Percentiles rank a stretch among this genome's conserved stretches.
phyloP scores from a whole-genome alignment of 1,139 yeast species.

The Candida sp. region DNA sequence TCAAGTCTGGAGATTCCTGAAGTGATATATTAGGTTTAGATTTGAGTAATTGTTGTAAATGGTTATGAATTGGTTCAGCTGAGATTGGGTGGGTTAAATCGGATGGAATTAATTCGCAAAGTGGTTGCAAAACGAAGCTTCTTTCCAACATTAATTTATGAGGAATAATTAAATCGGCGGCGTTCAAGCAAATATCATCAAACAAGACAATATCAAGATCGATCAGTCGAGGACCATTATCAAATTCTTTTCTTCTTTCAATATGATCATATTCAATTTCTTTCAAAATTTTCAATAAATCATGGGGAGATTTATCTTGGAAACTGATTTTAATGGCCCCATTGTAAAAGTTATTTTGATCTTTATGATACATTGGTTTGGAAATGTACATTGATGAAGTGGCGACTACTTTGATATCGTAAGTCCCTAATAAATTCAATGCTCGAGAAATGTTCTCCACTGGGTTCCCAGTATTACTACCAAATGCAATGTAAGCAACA shows the following conservation, averaged over 20 bases:
- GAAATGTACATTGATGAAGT: constrained; percentile 84
- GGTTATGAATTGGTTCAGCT: constrained; percentile 73
- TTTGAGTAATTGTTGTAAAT: constrained; percentile 54
- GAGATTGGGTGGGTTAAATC: constrained; percentile 73
- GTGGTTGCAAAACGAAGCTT: constrained; percentile 84
- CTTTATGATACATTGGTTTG: constrained; percentile 85
- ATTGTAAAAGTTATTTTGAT: constrained; percentile 81
- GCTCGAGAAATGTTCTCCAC: constrained; percentile 60
- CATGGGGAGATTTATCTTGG: constrained; percentile 57
- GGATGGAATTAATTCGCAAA: constrained; percentile 74
- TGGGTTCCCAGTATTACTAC: constrained; percentile 81
- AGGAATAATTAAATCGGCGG: constrained; percentile 66
- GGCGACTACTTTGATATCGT: constrained; percentile 45
- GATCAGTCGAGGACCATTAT: constrained; percentile 88
- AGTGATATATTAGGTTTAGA: constrained; percentile 27
- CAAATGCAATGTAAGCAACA: constrained; percentile 78
- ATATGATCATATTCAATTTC: constrained; percentile 72
- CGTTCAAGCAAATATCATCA: constrained; percentile 55
- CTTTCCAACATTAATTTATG: constrained; percentile 88
- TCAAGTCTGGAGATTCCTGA: constrained; percentile 46
- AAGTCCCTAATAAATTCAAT: constrained; percentile 42
- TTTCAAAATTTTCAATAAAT: constrained; percentile 60
- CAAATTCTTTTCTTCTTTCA: constrained; percentile 71
- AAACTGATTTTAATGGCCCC: constrained; percentile 68
- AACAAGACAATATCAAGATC: constrained; percentile 85